Conservation (phyloP, 441 rosid genomes). For the Euphorbia corollata region DNA sequence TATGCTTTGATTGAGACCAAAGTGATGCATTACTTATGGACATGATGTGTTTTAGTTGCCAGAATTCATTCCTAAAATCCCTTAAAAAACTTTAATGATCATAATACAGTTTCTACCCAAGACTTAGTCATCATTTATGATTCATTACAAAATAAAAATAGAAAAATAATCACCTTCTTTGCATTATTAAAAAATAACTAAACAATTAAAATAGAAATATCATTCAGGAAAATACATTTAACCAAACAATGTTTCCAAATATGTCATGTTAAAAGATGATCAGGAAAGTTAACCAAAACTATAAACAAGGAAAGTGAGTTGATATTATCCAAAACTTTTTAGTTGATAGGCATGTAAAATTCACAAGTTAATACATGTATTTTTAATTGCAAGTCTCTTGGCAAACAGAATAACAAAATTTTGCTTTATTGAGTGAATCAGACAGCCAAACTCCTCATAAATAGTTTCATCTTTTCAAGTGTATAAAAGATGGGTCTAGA, state of each 20-base stretch:
- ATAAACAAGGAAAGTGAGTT: not conserved
- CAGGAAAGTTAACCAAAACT: not conserved
- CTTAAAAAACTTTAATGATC: too few relatives aligned
- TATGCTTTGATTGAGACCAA: not conserved
- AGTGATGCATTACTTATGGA: not conserved
- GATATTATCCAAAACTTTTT: not conserved
- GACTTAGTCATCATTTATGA: too few relatives aligned
- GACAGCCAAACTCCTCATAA: not conserved
- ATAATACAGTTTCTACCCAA: too few relatives aligned
- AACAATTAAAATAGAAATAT: not conserved
- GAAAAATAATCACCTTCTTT: too few relatives aligned
- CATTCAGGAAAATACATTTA: not conserved
- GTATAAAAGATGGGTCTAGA: not conserved
- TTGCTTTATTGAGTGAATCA: not conserved
- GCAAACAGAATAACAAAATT: not conserved
- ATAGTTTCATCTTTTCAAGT: constrained; percentile 1
- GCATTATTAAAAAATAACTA: not conserved
- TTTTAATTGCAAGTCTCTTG: not conserved
- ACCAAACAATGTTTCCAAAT: not conserved
- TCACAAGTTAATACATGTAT: too few relatives aligned
- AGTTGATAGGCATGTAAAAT: not conserved
- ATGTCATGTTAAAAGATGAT: not conserved
- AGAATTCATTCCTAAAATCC: not conserved
- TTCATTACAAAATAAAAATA: too few relatives aligned
- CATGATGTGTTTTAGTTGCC: not conserved